Conservation (phyloP, 768 basidiomycete species). For the Phanerochaete carnosa region DNA sequence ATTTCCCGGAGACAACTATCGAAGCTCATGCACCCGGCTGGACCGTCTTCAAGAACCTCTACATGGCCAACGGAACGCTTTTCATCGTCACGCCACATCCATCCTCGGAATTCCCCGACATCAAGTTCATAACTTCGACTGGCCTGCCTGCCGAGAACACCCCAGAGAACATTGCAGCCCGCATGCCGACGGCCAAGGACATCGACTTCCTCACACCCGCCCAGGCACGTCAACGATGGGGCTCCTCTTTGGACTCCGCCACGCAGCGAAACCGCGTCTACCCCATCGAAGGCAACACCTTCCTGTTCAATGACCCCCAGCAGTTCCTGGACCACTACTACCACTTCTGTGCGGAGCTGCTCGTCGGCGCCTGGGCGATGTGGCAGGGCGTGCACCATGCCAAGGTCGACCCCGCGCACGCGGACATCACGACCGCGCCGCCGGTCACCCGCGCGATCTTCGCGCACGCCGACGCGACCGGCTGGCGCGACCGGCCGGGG, state of each 20-base stretch:
- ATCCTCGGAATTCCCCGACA: slow-evolving; percentile 41
- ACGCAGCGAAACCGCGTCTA: slow-evolving; percentile 48
- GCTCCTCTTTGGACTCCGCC: slow-evolving; percentile 22
- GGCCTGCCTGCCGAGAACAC: slow-evolving; percentile 54
- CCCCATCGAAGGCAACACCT: slow-evolving; percentile 71
- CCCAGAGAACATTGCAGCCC: slow-evolving; percentile 59
- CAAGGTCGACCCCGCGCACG: slow-evolving; percentile 16
- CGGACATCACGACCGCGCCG: slow-evolving; percentile 38
- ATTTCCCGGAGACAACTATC: slow-evolving; percentile 52
- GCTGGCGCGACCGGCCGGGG: slow-evolving; percentile 74
- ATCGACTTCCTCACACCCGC: slow-evolving; percentile 59
- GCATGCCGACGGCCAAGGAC: slow-evolving; percentile 63
- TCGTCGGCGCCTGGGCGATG: slow-evolving; percentile 73
- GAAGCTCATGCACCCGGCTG: slow-evolving; percentile 75
- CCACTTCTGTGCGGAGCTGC: slow-evolving; percentile 80
- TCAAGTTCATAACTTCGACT: slow-evolving; percentile 62
- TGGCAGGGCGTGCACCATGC: slow-evolving; percentile 53
- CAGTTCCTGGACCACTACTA: slow-evolving; percentile 88
- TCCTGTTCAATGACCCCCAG: slow-evolving; percentile 63
- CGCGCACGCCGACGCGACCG: slow-evolving; percentile 50
- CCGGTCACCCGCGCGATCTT: slow-evolving; percentile 70
- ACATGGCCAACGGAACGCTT: slow-evolving; percentile 82
- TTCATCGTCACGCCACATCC: slow-evolving; percentile 57
- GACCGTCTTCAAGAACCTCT: slow-evolving; percentile 81
- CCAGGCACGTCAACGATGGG: slow-evolving; percentile 65